Percentiles rank a stretch among this genome's conserved stretches.
Conservation (phyloP, 1,284 basidiomycete species). For the Earliella scabrosa region DNA sequence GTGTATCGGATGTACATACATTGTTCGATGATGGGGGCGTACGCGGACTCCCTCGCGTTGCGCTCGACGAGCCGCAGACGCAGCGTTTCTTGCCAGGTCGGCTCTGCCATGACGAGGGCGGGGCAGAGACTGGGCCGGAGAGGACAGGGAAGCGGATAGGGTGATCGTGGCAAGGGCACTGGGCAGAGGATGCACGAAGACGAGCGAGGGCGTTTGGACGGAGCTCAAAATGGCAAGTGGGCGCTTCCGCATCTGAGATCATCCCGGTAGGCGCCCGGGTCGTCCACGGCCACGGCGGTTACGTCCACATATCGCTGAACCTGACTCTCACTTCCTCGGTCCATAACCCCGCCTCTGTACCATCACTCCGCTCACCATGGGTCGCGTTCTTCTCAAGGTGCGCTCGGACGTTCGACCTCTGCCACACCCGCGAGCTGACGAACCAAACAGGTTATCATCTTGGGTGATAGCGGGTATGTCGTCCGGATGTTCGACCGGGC, state of each 20-base stretch:
- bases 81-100: slow-evolving; percentile 80
- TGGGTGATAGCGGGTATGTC: slow-evolving; percentile 95
- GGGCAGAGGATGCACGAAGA: slow-evolving; percentile 1
- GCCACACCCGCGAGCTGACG: slow-evolving; percentile 14
- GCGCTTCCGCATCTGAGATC: slow-evolving; percentile 27
- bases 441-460: slow-evolving; percentile 86
- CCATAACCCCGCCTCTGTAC: slow-evolving; percentile 18
- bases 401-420: slow-evolving; percentile 16
- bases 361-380: slow-evolving; percentile 51
- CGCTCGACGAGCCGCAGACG: slow-evolving; percentile 78
- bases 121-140: slow-evolving; percentile 17
- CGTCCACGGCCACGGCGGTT: slow-evolving; percentile 21
- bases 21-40: slow-evolving; percentile 85
- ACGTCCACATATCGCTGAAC: slow-evolving; percentile 22
- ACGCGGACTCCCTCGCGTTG: slow-evolving; percentile 77
- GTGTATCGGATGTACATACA: slow-evolving; percentile 54
- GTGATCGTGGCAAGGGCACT: slow-evolving; percentile 15
- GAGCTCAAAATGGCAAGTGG: slow-evolving; percentile 20
- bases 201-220: slow-evolving; percentile 20
- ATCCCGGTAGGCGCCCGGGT: slow-evolving; percentile 17
- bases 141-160: slow-evolving; percentile 24
- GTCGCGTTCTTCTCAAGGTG: slow-evolving; percentile 95
- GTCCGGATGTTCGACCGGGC: slow-evolving; percentile 14
- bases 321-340: slow-evolving; percentile 18
- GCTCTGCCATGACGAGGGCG: slow-evolving; percentile 65